phyloP scores from a whole-genome alignment of 2,329 filamentous ascomycete species.

The Chalaropsis thielavioides region DNA sequence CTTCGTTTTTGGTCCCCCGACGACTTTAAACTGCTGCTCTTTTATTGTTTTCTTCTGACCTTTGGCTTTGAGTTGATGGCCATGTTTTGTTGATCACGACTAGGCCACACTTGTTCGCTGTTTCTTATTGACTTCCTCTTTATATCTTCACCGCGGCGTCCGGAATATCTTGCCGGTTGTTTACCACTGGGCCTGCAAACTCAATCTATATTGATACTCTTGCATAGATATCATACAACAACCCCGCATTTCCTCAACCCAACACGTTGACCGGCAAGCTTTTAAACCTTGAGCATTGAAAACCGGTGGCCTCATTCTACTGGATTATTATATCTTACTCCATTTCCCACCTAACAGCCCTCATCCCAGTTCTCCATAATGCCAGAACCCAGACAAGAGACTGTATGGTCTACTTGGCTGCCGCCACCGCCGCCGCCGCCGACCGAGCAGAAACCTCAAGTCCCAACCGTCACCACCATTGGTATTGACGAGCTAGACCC shows the following conservation, averaged over 20 bases:
- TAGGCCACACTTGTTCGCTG: background rate
- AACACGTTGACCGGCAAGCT: background rate
- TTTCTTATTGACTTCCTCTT: background rate
- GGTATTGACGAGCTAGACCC: background rate
- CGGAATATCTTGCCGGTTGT: background rate
- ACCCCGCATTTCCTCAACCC: background rate
- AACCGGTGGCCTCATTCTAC: background rate
- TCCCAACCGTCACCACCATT: background rate
- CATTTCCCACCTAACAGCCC: background rate
- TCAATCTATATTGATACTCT: background rate
- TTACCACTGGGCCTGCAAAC: background rate
- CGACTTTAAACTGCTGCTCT: background rate
- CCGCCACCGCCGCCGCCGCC: background rate
- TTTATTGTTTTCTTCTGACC: background rate
- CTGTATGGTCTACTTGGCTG: constrained; percentile 4
- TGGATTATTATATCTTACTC: background rate
- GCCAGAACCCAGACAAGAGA: background rate
- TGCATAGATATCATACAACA: background rate
- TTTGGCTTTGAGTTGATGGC: background rate
- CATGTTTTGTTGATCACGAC: background rate
- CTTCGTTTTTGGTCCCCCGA: background rate
- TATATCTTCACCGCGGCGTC: background rate
- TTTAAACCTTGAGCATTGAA: background rate
- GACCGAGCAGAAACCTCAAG: background rate
- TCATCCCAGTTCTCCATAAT: background rate